These are phyloP conservation scores for Aspergillus texensis DNA, from an alignment of 2,329 filamentous ascomycete species.

Conservation along the genomic window DNA sequence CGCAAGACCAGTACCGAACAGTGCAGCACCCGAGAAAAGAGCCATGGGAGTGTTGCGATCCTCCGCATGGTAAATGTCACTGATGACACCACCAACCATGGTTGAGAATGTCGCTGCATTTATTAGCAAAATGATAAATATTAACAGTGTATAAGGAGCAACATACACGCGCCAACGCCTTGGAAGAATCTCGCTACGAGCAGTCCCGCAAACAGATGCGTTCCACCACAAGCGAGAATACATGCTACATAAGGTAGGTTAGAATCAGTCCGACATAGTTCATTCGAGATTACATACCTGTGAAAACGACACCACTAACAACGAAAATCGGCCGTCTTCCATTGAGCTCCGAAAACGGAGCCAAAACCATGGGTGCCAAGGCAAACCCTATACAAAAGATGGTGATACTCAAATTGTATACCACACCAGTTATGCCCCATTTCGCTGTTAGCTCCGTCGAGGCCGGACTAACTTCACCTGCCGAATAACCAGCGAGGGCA, in stretches of 20 bases:
- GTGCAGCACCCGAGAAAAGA: slow-evolving; percentile 75
- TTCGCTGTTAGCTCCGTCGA: slow-evolving; percentile 65
- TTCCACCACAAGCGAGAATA: slow-evolving; percentile 73
- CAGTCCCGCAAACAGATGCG: slow-evolving; percentile 71
- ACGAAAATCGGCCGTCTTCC: slow-evolving; percentile 83
- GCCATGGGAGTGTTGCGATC: slow-evolving; percentile 89
- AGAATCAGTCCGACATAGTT: neutral
- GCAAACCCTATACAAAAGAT: slow-evolving; percentile 81
- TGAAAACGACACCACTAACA: slow-evolving; percentile 70
- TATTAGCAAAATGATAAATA: slow-evolving; percentile 7
- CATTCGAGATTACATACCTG: slow-evolving; percentile 40
- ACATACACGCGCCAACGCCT: slow-evolving; percentile 73
- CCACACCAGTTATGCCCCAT: slow-evolving; percentile 67
- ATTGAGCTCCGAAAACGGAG: slow-evolving; percentile 86
- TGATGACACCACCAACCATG: slow-evolving; percentile 89
- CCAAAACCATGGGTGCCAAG: slow-evolving; percentile 82
- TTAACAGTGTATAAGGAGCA: neutral
- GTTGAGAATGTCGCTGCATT: slow-evolving; percentile 68
- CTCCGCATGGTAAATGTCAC: slow-evolving; percentile 78
- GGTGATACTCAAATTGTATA: slow-evolving; percentile 74
- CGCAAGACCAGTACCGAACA: slow-evolving; percentile 78
- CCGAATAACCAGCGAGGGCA: slow-evolving; percentile 75
- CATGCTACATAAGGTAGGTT: slow-evolving; percentile 46
- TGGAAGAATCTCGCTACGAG: slow-evolving; percentile 74
- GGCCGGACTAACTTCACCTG: slow-evolving; percentile 77